Evolutionary conservation across 352 stramenopile genomes (phyloP).

Genomic region (Phytopythium cucurbitacearum): DNA sequence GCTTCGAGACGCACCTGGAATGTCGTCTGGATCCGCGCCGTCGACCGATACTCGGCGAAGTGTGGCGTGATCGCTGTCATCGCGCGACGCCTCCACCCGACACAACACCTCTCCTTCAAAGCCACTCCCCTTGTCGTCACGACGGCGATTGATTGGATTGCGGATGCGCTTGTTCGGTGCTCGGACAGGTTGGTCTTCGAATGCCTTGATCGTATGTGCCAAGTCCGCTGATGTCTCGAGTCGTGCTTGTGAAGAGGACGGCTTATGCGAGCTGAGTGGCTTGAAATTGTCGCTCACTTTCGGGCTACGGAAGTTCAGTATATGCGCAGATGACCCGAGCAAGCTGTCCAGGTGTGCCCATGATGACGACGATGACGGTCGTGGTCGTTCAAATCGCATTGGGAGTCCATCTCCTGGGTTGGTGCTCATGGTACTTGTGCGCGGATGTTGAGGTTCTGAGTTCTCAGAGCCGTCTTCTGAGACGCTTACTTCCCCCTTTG

Average conservation of each 20-base stretch:
- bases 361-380: slow-evolving; percentile 35
- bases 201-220: slow-evolving; percentile 31
- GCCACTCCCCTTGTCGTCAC: slow-evolving; percentile 51
- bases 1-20: too few species aligned
- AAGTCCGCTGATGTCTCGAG: slow-evolving; percentile 7
- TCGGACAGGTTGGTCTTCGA: slow-evolving; percentile 36
- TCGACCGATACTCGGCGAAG: not conserved
- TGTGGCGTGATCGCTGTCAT: slow-evolving; percentile 3
- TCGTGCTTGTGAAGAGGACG: not conserved
- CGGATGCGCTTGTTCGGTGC: slow-evolving; percentile 41
- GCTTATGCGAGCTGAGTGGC: slow-evolving; percentile 28
- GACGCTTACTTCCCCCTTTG: slow-evolving; percentile 4
- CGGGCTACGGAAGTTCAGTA: slow-evolving; percentile 72
- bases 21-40: too few species aligned
- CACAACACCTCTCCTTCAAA: slow-evolving; percentile 70
- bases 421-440: not conserved
- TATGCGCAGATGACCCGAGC: slow-evolving; percentile 59
- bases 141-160: slow-evolving; percentile 44
- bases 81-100: slow-evolving; percentile 29
- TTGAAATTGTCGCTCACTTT: slow-evolving; percentile 81
- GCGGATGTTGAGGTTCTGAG: not conserved
- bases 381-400: slow-evolving; percentile 26
- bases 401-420: not conserved
- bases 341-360: slow-evolving; percentile 69
- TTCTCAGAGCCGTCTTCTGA: slow-evolving; percentile 12